These are phyloP conservation scores for Stereocaulon alpinum DNA, from an alignment of 495 filamentous ascomycete genomes.

Conservation along the genomic window DNA sequence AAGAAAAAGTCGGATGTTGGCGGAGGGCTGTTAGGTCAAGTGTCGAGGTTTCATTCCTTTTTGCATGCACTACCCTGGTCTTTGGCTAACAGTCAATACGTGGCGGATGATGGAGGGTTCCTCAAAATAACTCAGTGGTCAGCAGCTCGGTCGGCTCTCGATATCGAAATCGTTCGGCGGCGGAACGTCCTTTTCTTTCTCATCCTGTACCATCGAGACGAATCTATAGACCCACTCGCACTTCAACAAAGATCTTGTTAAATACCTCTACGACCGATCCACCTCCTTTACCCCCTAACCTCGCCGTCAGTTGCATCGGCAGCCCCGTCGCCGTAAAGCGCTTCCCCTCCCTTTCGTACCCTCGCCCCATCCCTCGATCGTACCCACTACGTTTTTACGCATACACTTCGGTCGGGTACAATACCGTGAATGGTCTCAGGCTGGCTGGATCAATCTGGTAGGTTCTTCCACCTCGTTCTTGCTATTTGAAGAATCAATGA, in stretches of 20 bases:
- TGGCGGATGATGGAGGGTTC: conserved; percentile 1
- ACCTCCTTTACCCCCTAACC: conserved; percentile 4
- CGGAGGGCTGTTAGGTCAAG: conserved; percentile 3
- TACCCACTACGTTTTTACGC: neutral
- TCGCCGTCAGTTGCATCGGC: conserved; percentile 9
- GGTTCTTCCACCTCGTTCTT: neutral
- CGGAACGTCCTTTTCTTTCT: conserved; percentile 12
- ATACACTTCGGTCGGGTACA: neutral
- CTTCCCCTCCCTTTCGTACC: conserved; percentile 7
- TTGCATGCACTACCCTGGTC: conserved; percentile 1
- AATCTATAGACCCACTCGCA: conserved; percentile 14
- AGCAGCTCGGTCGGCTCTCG: conserved; percentile 12
- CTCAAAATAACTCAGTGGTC: conserved; percentile 8
- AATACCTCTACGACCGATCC: conserved; percentile 6
- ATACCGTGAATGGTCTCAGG: neutral
- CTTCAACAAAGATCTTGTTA: conserved; percentile 10
- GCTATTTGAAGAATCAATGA: neutral
- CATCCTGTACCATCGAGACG: conserved; percentile 17
- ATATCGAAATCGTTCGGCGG: conserved; percentile 10
- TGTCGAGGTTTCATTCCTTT: conserved; percentile 8
- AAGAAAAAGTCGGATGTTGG: neutral
- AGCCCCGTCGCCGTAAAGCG: neutral
- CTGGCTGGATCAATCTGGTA: neutral
- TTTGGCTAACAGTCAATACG: conserved; percentile 3
- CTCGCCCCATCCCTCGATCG: conserved; percentile 12